Evolutionary conservation across 1,284 basidiomycete genomes (phyloP).

Genomic region (Rhodotorula sp.): DNA sequence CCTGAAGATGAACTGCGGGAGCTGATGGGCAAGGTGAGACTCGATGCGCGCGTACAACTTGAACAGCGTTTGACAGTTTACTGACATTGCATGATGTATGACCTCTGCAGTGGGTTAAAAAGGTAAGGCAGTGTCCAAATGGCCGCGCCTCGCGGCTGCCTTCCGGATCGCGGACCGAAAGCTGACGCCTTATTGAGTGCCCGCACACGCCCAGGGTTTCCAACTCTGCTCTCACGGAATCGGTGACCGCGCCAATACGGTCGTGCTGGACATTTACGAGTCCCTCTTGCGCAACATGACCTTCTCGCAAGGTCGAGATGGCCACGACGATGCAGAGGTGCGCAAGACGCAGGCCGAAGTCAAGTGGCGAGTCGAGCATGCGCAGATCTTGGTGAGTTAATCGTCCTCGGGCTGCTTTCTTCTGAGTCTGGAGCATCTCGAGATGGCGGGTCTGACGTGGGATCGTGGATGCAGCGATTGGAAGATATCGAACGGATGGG

Average conservation of each 20-base stretch:
- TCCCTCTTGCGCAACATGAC: slow-evolving; percentile 57
- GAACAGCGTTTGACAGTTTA: too few species aligned
- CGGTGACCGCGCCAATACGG: slow-evolving; percentile 80
- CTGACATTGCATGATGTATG: too few species aligned
- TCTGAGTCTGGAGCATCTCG: neutral
- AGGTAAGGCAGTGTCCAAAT: slow-evolving; percentile 4
- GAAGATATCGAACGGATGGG: slow-evolving; percentile 69
- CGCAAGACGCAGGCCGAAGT: slow-evolving; percentile 44
- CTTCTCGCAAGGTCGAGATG: slow-evolving; percentile 39
- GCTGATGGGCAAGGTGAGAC: slow-evolving; percentile 55
- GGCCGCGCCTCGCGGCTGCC: neutral
- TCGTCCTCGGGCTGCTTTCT: too few species aligned
- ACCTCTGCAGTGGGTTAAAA: slow-evolving; percentile 15
- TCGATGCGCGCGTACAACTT: neutral
- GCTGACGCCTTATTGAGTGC: neutral
- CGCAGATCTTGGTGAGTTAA: slow-evolving; percentile 66
- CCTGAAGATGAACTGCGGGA: slow-evolving; percentile 58
- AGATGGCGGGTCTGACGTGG: neutral
- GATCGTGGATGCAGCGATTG: slow-evolving; percentile 47
- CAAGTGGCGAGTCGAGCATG: slow-evolving; percentile 82
- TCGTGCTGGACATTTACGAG: slow-evolving; percentile 77
- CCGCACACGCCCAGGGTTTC: slow-evolving; percentile 29
- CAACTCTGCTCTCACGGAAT: slow-evolving; percentile 78
- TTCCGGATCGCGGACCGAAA: too few species aligned
- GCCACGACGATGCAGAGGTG: slow-evolving; percentile 2